Percentiles rank a stretch among this genome's conserved stretches.
Conservation (phyloP, 2,329 filamentous ascomycete species). For the Penicillium sp. region DNA sequence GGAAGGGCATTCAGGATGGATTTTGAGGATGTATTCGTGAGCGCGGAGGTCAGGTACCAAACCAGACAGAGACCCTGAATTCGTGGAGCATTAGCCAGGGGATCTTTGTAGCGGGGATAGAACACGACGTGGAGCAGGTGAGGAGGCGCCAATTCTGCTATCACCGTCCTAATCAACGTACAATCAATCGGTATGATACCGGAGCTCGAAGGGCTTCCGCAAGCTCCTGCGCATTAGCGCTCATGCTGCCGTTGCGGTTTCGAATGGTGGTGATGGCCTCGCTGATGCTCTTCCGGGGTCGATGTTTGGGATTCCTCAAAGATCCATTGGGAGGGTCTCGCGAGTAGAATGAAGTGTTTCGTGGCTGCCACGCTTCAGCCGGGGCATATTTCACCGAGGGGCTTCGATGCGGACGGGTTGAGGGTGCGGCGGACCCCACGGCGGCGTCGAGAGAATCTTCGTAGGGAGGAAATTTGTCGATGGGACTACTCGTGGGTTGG, state of each 20-base stretch:
- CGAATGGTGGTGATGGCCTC: slow-evolving; percentile 87
- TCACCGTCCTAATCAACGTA: slow-evolving; percentile 54
- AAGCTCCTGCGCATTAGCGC: slow-evolving; percentile 91
- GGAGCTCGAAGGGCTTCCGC: slow-evolving; percentile 89
- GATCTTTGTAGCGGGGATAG: neutral
- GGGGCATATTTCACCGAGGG: slow-evolving; percentile 41
- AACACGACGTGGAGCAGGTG: neutral
- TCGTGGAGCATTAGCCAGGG: slow-evolving; percentile 69
- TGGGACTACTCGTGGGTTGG: slow-evolving; percentile 43
- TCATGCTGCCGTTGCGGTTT: slow-evolving; percentile 81
- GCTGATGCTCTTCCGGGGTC: slow-evolving; percentile 82
- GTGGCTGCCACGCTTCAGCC: slow-evolving; percentile 66
- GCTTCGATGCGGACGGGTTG: slow-evolving; percentile 30
- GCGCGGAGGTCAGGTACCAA: slow-evolving; percentile 94
- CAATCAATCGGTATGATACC: slow-evolving; percentile 84
- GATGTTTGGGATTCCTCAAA: slow-evolving; percentile 58
- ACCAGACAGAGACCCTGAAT: slow-evolving; percentile 78
- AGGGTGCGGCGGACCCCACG: slow-evolving; percentile 29
- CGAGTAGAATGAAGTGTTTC: slow-evolving; percentile 58
- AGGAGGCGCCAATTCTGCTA: neutral
- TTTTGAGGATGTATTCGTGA: slow-evolving; percentile 98
- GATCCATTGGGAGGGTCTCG: slow-evolving; percentile 50
- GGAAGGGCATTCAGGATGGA: slow-evolving; percentile 91
- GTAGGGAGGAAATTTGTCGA: slow-evolving; percentile 53
- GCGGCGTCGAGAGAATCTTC: slow-evolving; percentile 44